These are phyloP conservation scores for Penstemon newberryi DNA, from an alignment of 257 asterid species.

Conservation along the genomic window DNA sequence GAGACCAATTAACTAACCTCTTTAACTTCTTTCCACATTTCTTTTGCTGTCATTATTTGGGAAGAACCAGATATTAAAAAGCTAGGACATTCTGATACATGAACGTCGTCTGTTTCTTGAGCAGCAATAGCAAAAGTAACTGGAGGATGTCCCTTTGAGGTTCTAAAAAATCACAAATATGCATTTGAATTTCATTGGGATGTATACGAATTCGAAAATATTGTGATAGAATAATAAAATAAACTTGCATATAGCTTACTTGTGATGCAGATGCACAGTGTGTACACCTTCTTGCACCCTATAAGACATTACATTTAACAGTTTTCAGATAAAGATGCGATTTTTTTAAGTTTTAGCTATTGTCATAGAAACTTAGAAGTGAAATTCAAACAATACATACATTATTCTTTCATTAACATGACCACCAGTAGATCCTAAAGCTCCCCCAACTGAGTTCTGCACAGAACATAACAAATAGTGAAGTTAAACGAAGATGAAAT, in stretches of 20 bases:
- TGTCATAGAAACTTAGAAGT: not conserved
- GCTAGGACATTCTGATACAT: conserved; percentile 72
- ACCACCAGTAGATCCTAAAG: conserved; percentile 39
- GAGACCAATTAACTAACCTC: conserved; percentile 46
- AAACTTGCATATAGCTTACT: conserved; percentile 40
- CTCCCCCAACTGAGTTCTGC: conserved; percentile 49
- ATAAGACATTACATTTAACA: not conserved
- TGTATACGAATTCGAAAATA: not conserved
- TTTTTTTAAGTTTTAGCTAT: not conserved
- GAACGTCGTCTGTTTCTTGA: conserved; percentile 63
- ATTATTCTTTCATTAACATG: conserved; percentile 31
- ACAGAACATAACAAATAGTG: conserved; percentile 18
- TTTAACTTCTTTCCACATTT: conserved; percentile 74
- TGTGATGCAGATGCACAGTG: conserved; percentile 76
- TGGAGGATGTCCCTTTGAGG: conserved; percentile 58
- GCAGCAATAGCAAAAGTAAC: conserved; percentile 76
- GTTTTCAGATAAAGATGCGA: not conserved
- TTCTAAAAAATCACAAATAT: conserved; percentile 33
- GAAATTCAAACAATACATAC: conserved; percentile 17
- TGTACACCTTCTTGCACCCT: conserved; percentile 38
- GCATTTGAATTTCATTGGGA: not conserved
- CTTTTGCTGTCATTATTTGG: conserved; percentile 54
- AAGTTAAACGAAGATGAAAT: not conserved
- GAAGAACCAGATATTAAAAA: conserved; percentile 65
- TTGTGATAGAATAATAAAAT: not conserved